phyloP scores from a whole-genome alignment of 495 filamentous ascomycete species.

The Cudoniella acicularis region DNA sequence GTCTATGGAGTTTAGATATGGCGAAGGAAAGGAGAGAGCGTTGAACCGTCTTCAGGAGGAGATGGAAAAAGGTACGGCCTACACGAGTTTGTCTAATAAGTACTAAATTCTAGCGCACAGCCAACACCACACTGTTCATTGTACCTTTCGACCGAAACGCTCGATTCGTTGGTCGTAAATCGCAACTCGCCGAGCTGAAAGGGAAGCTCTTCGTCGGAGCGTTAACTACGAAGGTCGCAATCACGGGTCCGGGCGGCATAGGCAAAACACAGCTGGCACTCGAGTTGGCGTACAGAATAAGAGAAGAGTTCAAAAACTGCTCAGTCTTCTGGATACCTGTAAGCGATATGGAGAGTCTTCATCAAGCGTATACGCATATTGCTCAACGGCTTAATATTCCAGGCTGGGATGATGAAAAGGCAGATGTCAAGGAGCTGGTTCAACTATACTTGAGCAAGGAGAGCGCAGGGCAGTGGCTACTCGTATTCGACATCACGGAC shows the following conservation, averaged over 20 bases:
- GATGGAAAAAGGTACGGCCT: conserved; percentile 21
- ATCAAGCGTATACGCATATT: conserved; percentile 38
- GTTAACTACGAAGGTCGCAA: conserved; percentile 27
- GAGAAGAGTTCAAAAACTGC: conserved; percentile 30
- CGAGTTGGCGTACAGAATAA: conserved; percentile 39
- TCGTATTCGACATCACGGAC: conserved; percentile 35
- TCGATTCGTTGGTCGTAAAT: conserved; percentile 17
- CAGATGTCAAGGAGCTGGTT: conserved; percentile 25
- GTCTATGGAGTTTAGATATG: conserved; percentile 31
- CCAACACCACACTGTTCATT: conserved; percentile 15
- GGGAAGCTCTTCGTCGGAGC: conserved; percentile 12
- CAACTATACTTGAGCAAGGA: conserved; percentile 15
- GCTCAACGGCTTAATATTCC: conserved; percentile 22
- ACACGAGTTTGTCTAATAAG: conserved; percentile 10
- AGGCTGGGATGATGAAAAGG: conserved; percentile 21
- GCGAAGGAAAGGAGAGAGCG: conserved; percentile 26
- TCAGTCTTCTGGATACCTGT: conserved; percentile 43
- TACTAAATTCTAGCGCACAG: conserved; percentile 13
- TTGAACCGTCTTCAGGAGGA: conserved; percentile 30
- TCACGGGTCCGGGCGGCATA: conserved; percentile 44
- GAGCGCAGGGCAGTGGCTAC: conserved; percentile 28
- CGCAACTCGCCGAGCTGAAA: conserved; percentile 17
- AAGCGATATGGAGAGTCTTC: conserved; percentile 29
- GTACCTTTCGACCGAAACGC: conserved; percentile 17
- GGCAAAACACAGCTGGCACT: conserved; percentile 53